A percentile compares a stretch with the other conserved stretches of the same genome.
These are phyloP conservation scores for Coccinonectria pachysandricola DNA, from an alignment of 2,329 filamentous ascomycete species.

Conservation along the genomic window DNA sequence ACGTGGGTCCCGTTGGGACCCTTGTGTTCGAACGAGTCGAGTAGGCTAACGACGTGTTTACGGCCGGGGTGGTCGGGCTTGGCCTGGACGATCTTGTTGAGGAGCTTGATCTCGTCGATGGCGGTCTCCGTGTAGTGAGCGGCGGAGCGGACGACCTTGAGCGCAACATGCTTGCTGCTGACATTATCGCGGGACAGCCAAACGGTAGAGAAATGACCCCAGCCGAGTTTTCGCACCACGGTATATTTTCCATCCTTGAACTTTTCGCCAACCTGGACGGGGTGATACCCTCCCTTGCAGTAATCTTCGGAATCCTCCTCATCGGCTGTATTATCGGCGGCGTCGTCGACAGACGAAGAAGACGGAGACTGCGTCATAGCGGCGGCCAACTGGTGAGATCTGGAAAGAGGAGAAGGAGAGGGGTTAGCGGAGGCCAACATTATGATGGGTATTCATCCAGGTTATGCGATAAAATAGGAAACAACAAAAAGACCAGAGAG, in stretches of 20 bases:
- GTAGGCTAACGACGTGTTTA: constrained; percentile 87
- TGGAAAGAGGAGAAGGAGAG: no score
- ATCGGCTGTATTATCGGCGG: constrained; percentile 84
- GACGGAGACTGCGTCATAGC: constrained; percentile 63
- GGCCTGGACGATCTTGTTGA: constrained; percentile 92
- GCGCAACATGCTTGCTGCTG: constrained; percentile 85
- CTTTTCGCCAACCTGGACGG: constrained; percentile 85
- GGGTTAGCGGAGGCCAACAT: no score
- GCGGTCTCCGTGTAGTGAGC: constrained; percentile 98
- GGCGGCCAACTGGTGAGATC: constrained; percentile 45
- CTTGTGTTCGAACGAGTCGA: constrained; percentile 96
- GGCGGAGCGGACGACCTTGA: constrained; percentile 95
- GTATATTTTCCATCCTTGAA: constrained; percentile 98
- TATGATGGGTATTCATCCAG: no score
- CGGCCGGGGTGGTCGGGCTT: constrained; percentile 91
- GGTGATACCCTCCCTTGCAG: constrained; percentile 97
- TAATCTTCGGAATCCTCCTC: constrained; percentile 99
- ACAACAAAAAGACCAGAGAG: neutral
- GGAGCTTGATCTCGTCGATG: constrained; percentile 95
- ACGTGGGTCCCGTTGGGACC: constrained; percentile 93
- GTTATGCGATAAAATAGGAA: no score
- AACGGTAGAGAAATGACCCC: constrained; percentile 98
- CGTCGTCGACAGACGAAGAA: constrained; percentile 71
- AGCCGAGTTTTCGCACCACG: constrained; percentile 89
- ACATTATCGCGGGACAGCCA: constrained; percentile 76